phyloP scores from a whole-genome alignment of 2,329 filamentous ascomycete genomes.

The Didymella sp. region DNA sequence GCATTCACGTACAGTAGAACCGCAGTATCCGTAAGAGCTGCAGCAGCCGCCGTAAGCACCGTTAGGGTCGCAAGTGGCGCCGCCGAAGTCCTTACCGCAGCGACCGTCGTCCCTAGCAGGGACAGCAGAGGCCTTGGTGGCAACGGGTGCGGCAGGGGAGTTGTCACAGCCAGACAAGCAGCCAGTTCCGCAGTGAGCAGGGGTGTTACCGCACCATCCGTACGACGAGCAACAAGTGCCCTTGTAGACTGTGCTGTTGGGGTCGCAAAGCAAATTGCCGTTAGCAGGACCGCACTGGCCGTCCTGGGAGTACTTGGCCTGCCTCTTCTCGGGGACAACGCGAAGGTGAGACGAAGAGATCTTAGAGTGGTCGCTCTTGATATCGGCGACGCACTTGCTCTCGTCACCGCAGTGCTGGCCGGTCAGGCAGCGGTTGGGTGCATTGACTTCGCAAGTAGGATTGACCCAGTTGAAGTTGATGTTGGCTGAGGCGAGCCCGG shows the following conservation, averaged over 20 bases:
- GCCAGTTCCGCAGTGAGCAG: constrained; percentile 50
- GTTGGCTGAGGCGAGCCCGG: constrained; percentile 53
- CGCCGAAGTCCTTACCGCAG: constrained; percentile 52
- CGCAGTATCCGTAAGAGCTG: constrained; percentile 45
- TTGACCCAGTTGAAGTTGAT: constrained; percentile 58
- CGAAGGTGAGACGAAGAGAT: constrained; percentile 35
- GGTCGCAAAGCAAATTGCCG: constrained; percentile 52
- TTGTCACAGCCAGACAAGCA: constrained; percentile 46
- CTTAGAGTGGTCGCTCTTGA: constrained; percentile 36
- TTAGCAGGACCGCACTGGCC: constrained; percentile 51
- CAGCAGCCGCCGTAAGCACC: constrained; percentile 52
- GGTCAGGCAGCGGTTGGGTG: constrained; percentile 44
- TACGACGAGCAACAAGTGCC: constrained; percentile 56
- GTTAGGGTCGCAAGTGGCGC: constrained; percentile 50
- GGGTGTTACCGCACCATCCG: constrained; percentile 54
- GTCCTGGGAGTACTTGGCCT: constrained; percentile 48
- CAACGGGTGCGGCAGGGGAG: constrained; percentile 16
- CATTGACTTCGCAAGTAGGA: constrained; percentile 50
- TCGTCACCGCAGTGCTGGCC: constrained; percentile 48
- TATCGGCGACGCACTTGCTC: constrained; percentile 43
- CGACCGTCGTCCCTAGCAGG: constrained; percentile 45
- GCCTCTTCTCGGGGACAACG: constrained; percentile 36
- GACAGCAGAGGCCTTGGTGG: constrained; percentile 15
- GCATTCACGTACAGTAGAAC: constrained; percentile 29
- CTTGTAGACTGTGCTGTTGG: constrained; percentile 54